Evolutionary conservation across 306 rosid genomes (phyloP).

Genomic region (Sechiopsis laciniata): DNA sequence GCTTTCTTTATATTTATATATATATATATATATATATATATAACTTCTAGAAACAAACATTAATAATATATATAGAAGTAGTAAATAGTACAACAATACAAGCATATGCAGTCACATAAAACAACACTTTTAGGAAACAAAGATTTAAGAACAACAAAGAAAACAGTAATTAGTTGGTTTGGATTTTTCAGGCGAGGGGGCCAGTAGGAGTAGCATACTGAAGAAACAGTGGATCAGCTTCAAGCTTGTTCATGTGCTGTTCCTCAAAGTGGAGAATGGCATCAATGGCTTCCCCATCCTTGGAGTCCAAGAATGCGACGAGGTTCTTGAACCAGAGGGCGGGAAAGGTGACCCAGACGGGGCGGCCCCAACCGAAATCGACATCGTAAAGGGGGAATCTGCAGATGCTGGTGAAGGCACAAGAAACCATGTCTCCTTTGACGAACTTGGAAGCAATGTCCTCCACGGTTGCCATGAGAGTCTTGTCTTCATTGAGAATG

Average conservation of each 20-base stretch:
- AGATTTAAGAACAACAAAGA: not conserved
- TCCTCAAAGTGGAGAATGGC: constrained; percentile 38
- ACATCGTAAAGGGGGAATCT: constrained; percentile 47
- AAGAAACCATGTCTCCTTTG: constrained; percentile 30
- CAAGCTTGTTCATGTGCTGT: constrained; percentile 38
- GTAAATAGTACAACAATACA: not conserved
- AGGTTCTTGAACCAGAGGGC: constrained; percentile 37
- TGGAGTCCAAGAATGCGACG: constrained; percentile 40
- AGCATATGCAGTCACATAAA: not conserved
- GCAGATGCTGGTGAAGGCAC: constrained; percentile 39
- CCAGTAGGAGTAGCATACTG: constrained; percentile 6
- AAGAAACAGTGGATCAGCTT: constrained; percentile 16
- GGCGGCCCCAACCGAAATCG: constrained; percentile 61
- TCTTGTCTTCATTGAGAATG: constrained; percentile 21
- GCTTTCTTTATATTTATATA: too few relatives aligned
- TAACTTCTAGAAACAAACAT: not conserved
- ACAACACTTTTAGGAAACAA: not conserved
- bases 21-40: too few relatives aligned
- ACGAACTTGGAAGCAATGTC: constrained; percentile 21
- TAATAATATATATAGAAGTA: not conserved
- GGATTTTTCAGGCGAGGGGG: not conserved
- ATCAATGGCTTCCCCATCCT: constrained; percentile 42
- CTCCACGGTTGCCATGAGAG: constrained; percentile 23
- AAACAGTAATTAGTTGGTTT: not conserved
- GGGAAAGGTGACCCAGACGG: constrained; percentile 41